Conservation (phyloP, 2,329 filamentous ascomycete genomes). For the Huntiella savannae region DNA sequence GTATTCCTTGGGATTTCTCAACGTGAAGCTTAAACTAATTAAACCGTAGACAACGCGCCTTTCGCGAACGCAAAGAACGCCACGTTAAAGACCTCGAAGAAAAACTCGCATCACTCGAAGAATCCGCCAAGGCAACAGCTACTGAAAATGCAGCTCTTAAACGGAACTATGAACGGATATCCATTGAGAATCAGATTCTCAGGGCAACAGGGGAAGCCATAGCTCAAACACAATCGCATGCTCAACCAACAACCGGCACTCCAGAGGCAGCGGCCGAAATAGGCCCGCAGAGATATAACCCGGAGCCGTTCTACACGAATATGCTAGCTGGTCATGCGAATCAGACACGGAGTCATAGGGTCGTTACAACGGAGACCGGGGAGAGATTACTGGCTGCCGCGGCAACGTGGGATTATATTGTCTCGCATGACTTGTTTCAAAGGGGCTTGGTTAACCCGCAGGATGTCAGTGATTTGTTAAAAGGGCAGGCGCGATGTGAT, state of each 20-base stretch:
- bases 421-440: constrained; percentile 58
- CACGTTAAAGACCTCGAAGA: constrained; percentile 80
- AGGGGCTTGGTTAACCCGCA: constrained; percentile 63
- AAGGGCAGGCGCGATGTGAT: constrained; percentile 59
- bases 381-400: constrained; percentile 54
- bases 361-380: constrained; percentile 45
- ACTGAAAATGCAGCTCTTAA: constrained; percentile 77
- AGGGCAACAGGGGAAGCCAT: constrained; percentile 41
- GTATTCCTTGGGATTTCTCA: constrained; percentile 16
- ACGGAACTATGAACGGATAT: constrained; percentile 62
- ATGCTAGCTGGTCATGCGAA: constrained; percentile 42
- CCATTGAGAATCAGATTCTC: constrained; percentile 83
- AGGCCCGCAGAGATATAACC: constrained; percentile 52
- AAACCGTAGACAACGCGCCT: constrained; percentile 64
- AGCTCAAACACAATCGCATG: constrained; percentile 16
- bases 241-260: constrained; percentile 22
- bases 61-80: constrained; percentile 86
- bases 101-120: constrained; percentile 61
- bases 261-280: too few species aligned
- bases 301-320: constrained; percentile 51
- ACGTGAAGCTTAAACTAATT: neutral
- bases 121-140: constrained; percentile 49
- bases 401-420: constrained; percentile 80
- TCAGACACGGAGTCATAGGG: constrained; percentile 47
- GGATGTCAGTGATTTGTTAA: constrained; percentile 61